Evolutionary conservation across 768 basidiomycete genomes (phyloP).

Genomic region (Melanogaster broomeanus): DNA sequence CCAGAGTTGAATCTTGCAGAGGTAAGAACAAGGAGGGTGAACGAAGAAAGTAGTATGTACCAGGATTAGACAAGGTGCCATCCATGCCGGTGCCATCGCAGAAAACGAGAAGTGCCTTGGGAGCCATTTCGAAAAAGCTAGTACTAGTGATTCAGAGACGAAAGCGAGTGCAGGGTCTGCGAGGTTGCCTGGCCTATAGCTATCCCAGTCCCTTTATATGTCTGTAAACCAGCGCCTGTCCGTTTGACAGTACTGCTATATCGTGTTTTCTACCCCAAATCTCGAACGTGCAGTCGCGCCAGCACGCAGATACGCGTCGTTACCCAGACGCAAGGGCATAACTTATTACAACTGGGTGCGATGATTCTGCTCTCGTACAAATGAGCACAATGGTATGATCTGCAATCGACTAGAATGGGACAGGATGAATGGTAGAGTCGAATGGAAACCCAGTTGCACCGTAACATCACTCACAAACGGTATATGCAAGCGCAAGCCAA

Average conservation of each 20-base stretch:
- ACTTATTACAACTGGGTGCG: no score
- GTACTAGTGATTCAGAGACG: not conserved
- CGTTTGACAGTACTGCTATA: not conserved
- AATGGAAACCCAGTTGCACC: no score
- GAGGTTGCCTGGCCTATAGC: not conserved
- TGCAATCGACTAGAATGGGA: no score
- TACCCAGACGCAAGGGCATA: no score
- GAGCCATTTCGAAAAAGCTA: not conserved
- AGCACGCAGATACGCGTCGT: no score
- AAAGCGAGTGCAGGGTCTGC: not conserved
- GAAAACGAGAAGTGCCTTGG: conserved; percentile 6
- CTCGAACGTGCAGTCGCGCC: no score
- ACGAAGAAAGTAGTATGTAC: not conserved
- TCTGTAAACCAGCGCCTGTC: not conserved
- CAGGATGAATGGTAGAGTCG: no score
- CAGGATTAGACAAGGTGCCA: not conserved
- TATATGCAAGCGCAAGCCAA: no score
- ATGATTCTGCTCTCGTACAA: no score
- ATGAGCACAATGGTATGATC: no score
- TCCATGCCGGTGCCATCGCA: conserved; percentile 14
- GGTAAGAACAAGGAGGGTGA: not conserved
- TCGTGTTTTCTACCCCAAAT: not conserved
- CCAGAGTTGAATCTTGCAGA: not conserved
- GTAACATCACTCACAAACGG: no score
- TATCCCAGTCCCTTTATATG: not conserved